Evolutionary conservation across 805 yeast species (phyloP).

Genomic region (Candida parachauliodes): DNA sequence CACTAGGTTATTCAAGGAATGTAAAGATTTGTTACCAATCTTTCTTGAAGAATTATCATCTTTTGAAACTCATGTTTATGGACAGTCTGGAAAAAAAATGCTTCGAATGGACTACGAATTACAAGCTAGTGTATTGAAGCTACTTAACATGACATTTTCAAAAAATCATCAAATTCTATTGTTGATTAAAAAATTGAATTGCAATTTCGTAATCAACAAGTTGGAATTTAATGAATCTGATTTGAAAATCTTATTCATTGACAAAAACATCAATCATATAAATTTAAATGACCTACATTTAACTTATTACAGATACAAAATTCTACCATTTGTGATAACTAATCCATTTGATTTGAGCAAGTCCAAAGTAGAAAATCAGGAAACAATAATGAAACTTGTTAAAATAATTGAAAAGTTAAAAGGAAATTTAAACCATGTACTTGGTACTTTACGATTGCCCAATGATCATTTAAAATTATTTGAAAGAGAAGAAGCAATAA

Average conservation of each 20-base stretch:
- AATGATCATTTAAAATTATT: neutral
- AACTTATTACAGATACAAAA: conserved; percentile 3
- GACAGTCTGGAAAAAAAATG: neutral
- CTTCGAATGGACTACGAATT: conserved; percentile 15
- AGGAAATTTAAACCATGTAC: conserved; percentile 1
- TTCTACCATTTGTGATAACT: neutral
- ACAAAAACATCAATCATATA: neutral
- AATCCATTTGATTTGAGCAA: conserved; percentile 1
- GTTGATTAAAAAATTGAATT: conserved; percentile 1
- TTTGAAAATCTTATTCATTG: neutral
- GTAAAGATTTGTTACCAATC: neutral
- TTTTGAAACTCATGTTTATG: conserved; percentile 1
- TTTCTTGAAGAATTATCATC: neutral
- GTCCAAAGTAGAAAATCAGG: conserved; percentile 1
- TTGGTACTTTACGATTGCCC: neutral
- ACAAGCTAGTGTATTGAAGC: conserved; percentile 16
- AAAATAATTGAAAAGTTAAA: neutral
- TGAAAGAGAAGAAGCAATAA: conserved; percentile 18
- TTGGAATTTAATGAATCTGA: neutral
- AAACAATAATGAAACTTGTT: neutral
- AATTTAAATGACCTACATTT: conserved; percentile 4
- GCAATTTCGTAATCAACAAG: neutral
- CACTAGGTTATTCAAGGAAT: neutral
- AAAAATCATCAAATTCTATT: neutral
- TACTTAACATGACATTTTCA: conserved; percentile 11